Conservation (phyloP, 768 basidiomycete genomes). For the Mycena rosella region DNA sequence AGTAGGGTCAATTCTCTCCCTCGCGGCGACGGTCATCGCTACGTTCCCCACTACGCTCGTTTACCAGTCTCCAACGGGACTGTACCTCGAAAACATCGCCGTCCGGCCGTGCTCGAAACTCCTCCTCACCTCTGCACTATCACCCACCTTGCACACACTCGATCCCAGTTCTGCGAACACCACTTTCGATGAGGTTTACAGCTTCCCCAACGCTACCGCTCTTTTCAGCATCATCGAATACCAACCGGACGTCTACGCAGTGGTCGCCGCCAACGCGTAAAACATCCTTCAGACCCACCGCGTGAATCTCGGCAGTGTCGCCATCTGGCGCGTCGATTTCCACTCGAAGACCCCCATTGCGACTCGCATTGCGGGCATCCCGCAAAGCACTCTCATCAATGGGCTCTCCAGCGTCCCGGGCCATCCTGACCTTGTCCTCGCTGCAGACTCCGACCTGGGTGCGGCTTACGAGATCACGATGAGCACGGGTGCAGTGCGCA, state of each 20-base stretch:
- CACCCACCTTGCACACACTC: constrained; percentile 4
- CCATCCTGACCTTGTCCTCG: background rate
- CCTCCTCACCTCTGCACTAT: background rate
- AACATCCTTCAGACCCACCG: background rate
- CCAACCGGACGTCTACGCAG: constrained; percentile 20
- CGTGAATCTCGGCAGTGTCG: background rate
- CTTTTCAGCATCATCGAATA: constrained; percentile 10
- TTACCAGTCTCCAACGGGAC: background rate
- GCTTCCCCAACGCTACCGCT: constrained; percentile 6
- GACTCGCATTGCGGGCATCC: background rate
- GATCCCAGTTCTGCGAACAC: constrained; percentile 5
- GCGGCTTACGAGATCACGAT: too few relatives aligned
- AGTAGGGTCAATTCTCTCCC: constrained; percentile 4
- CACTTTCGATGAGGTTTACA: constrained; percentile 1
- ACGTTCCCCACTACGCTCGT: background rate
- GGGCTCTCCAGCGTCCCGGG: constrained; percentile 8
- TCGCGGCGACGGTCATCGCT: background rate
- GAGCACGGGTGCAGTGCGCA: too few relatives aligned
- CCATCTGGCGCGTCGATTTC: background rate
- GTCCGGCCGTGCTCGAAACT: background rate
- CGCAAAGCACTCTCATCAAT: constrained; percentile 1
- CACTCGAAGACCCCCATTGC: background rate
- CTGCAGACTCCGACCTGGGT: too few relatives aligned
- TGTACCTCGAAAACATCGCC: background rate
- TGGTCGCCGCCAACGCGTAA: background rate